These are phyloP conservation scores for Ascocoryne sarcoides DNA, from an alignment of 2,329 filamentous ascomycete genomes.

Conservation along the genomic window DNA sequence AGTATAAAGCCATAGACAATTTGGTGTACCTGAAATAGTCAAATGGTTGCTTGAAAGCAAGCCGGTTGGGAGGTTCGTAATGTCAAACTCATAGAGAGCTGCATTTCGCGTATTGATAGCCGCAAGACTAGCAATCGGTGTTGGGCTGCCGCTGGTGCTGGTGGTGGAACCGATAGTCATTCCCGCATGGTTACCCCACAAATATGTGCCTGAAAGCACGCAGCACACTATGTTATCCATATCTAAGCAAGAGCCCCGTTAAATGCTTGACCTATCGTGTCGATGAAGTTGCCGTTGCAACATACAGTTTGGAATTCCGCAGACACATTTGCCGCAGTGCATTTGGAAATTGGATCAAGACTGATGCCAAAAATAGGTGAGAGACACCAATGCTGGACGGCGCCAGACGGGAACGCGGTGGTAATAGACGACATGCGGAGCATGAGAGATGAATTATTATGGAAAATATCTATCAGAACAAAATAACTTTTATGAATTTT, in stretches of 20 bases:
- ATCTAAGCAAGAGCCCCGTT: neutral
- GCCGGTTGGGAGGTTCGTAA: neutral
- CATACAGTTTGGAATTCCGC: too few relatives aligned
- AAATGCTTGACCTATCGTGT: neutral
- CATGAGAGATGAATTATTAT: too few relatives aligned
- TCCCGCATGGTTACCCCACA: neutral
- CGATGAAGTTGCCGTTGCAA: neutral
- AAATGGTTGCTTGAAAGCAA: neutral
- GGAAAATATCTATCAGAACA: too few relatives aligned
- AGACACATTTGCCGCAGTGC: too few relatives aligned
- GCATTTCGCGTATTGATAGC: neutral
- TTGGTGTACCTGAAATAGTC: neutral
- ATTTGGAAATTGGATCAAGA: too few relatives aligned
- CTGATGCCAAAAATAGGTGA: too few relatives aligned
- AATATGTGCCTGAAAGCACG: neutral
- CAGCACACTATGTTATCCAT: neutral
- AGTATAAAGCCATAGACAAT: neutral
- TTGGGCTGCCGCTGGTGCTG: neutral
- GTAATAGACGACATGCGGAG: too few relatives aligned
- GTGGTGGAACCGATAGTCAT: neutral
- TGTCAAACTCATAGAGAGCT: neutral
- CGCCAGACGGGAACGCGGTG: too few relatives aligned
- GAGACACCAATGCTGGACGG: too few relatives aligned
- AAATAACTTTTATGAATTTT: too few relatives aligned
- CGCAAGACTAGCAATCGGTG: neutral